Evolutionary conservation across 352 stramenopile species (phyloP).

Genomic region (Globisporangium mamillatum): DNA sequence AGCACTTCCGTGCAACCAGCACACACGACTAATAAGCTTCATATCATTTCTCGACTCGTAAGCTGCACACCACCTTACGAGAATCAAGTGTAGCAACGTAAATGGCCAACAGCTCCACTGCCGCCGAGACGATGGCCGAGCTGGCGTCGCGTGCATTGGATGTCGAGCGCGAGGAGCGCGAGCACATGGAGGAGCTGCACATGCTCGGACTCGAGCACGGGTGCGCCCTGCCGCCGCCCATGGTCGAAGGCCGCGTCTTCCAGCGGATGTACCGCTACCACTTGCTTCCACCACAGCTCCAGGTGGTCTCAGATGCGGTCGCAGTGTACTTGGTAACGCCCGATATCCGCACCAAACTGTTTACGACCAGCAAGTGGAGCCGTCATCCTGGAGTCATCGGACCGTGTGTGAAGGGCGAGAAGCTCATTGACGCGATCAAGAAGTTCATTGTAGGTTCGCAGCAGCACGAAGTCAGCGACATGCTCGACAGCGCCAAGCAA

Average conservation of each 20-base stretch:
- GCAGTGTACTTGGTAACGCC: conserved; percentile 15
- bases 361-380: conserved; percentile 13
- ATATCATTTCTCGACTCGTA: not conserved
- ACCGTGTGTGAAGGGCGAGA: conserved; percentile 34
- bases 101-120: conserved; percentile 19
- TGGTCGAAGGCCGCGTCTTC: conserved; percentile 31
- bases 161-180: conserved; percentile 25
- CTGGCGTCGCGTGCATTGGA: conserved; percentile 32
- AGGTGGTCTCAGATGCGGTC: conserved; percentile 16
- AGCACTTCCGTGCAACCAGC: not conserved
- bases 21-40: not conserved
- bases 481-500: conserved; percentile 21
- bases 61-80: not conserved
- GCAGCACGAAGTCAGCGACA: conserved; percentile 25
- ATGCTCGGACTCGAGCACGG: conserved; percentile 9
- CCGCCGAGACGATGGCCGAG: conserved; percentile 27
- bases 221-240: not conserved
- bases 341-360: conserved; percentile 16
- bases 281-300: conserved; percentile 15
- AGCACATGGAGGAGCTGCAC: conserved; percentile 23
- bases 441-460: conserved; percentile 19
- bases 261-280: conserved; percentile 26
- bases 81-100: not conserved
- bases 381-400: conserved; percentile 13
- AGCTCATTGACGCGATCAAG: conserved; percentile 32